Conservation (phyloP, 2,329 filamentous ascomycete genomes). For the Aspergillus aculeatinus region DNA sequence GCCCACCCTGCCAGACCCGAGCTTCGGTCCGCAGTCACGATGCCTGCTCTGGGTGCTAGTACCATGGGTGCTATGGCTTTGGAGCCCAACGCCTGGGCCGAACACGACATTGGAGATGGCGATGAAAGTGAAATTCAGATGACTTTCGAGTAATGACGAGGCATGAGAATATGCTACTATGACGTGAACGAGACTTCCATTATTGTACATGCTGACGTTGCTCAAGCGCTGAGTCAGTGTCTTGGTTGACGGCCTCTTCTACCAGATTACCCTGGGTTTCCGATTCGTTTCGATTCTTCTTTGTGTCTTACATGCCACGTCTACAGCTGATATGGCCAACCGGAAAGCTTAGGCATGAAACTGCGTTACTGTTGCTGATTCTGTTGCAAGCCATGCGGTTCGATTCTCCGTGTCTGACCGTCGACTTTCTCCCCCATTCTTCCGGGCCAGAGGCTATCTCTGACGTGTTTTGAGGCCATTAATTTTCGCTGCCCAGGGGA, state of each 20-base stretch:
- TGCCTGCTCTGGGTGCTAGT: conserved; percentile 27
- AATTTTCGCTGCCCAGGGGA: background rate
- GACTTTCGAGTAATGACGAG: conserved; percentile 67
- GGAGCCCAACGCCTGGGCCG: conserved; percentile 68
- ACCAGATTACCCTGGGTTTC: background rate
- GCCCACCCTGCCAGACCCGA: conserved; percentile 24
- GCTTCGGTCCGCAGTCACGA: conserved; percentile 33
- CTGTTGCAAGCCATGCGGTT: background rate
- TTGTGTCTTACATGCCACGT: background rate
- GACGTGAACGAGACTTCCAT: conserved; percentile 4
- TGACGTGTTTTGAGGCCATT: background rate
- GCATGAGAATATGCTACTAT: conserved; percentile 13
- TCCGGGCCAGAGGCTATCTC: background rate
- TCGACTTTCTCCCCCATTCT: background rate
- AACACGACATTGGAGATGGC: conserved; percentile 49
- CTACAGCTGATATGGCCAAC: background rate
- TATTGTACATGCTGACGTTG: conserved; percentile 7
- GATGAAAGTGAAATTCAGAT: conserved; percentile 75
- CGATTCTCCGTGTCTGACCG: background rate
- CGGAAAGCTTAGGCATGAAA: background rate
- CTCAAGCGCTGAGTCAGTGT: background rate
- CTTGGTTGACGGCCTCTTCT: background rate
- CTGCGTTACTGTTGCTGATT: background rate
- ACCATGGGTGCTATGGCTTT: conserved; percentile 33
- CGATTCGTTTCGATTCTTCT: background rate